Evolutionary conservation across 164 flowering plant species (phyloP).

Genomic region (Liquidambar formosana): DNA sequence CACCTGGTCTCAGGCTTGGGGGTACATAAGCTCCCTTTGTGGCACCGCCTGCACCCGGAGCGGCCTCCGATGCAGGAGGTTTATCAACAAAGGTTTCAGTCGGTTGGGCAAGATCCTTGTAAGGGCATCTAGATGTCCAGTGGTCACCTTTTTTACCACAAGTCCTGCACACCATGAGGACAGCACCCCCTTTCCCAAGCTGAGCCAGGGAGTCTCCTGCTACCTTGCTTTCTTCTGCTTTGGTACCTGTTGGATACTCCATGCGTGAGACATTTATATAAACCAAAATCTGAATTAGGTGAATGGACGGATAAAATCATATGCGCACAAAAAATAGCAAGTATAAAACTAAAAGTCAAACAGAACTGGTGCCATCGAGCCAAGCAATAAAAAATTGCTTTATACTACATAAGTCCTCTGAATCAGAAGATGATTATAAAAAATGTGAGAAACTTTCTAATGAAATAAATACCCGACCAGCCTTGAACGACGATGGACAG

Average conservation of each 20-base stretch:
- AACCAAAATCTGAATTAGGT: background rate
- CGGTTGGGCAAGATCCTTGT: conserved; percentile 65
- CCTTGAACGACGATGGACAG: no score
- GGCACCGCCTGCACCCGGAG: conserved; percentile 30
- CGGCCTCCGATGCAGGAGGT: conserved; percentile 41
- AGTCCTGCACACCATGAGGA: conserved; percentile 81
- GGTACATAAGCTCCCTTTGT: conserved; percentile 55
- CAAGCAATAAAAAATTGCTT: no score
- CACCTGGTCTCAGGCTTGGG: conserved; percentile 36
- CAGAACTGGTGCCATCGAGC: no score
- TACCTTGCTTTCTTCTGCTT: conserved; percentile 59
- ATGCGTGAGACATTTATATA: background rate
- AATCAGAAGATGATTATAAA: no score
- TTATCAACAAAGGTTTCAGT: conserved; percentile 49
- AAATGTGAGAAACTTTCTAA: no score
- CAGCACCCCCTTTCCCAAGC: conserved; percentile 65
- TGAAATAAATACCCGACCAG: no score
- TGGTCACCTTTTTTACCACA: conserved; percentile 86
- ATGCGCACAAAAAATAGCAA: no score
- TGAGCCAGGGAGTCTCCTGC: conserved; percentile 59
- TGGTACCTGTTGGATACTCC: conserved; percentile 47
- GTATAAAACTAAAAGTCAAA: no score
- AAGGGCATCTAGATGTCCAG: conserved; percentile 80
- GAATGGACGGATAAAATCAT: background rate
- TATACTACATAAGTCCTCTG: no score